Conservation (phyloP, 192 early-diverging fungal species). For the Podila epigama region DNA sequence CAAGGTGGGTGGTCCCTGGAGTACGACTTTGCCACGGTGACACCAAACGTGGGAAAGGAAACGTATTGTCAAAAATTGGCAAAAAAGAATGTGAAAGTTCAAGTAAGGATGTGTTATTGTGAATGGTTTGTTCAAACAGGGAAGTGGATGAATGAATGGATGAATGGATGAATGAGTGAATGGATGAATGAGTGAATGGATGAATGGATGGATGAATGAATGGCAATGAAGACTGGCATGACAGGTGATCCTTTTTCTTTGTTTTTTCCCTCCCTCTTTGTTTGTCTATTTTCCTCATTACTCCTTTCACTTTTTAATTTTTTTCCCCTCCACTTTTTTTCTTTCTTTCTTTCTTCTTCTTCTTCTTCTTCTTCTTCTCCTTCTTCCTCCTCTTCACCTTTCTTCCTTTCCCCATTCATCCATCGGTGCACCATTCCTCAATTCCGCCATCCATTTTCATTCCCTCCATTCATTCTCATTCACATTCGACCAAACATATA, state of each 20-base stretch:
- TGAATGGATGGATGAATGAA: neutral
- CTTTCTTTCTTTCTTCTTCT: neutral
- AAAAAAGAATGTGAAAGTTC: neutral
- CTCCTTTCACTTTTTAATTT: neutral
- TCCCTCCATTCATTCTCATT: neutral
- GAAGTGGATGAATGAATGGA: neutral
- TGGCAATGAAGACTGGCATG: too few species aligned
- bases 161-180: neutral
- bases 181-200: too few species aligned
- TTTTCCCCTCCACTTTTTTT: neutral
- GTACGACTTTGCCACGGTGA: neutral
- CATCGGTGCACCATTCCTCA: neutral
- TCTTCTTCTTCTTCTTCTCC: neutral
- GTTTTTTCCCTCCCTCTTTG: neutral
- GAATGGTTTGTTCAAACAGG: neutral
- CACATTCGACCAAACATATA: too few species aligned
- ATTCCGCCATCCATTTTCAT: neutral
- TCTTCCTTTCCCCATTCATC: neutral
- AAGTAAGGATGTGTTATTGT: neutral
- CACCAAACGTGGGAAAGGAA: neutral
- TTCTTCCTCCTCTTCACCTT: neutral
- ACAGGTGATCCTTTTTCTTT: neutral
- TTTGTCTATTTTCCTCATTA: neutral
- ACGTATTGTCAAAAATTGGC: too few species aligned
- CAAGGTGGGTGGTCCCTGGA: too few species aligned